These are phyloP conservation scores for Chlorella sp. DNA, from an alignment of 139 green algal species.

Conservation along the genomic window DNA sequence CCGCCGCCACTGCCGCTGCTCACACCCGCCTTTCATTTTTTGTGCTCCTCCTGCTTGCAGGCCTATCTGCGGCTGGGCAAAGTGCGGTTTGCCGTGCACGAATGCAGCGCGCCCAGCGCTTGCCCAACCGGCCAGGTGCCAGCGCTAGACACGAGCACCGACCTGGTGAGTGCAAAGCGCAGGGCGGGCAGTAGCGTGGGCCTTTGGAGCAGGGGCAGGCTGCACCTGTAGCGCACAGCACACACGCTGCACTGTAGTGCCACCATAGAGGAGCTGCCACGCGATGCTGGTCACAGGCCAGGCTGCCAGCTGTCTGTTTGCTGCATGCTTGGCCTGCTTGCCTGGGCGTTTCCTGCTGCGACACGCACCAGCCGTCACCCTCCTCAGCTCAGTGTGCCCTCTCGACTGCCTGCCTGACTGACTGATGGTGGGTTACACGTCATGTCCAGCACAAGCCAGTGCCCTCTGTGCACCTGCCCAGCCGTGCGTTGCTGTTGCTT, in stretches of 20 bases:
- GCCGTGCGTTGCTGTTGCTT: too few relatives aligned
- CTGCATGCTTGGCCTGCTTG: neutral
- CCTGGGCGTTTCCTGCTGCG: too few relatives aligned
- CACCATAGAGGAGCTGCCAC: neutral
- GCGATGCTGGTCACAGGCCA: neutral
- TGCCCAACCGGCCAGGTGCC: slow-evolving; percentile 42
- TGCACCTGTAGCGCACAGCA: neutral
- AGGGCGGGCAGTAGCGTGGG: too few relatives aligned
- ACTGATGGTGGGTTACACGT: too few relatives aligned
- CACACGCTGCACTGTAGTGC: neutral
- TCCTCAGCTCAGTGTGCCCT: neutral
- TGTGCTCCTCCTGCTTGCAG: too few relatives aligned
- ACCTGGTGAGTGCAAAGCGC: slow-evolving; percentile 1
- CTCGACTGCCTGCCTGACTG: neutral
- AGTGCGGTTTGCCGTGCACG: slow-evolving; percentile 24
- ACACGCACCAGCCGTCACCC: neutral
- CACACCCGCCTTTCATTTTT: neutral
- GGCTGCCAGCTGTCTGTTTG: neutral
- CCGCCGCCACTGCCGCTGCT: too few relatives aligned
- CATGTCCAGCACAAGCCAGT: too few relatives aligned
- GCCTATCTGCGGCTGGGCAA: slow-evolving; percentile 43
- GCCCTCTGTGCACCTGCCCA: too few relatives aligned
- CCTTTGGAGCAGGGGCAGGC: too few relatives aligned
- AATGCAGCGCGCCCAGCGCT: slow-evolving; percentile 26
- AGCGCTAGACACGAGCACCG: slow-evolving; percentile 27